Evolutionary conservation across 2,329 filamentous ascomycete genomes (phyloP).

Genomic region (Didymella glomerata): DNA sequence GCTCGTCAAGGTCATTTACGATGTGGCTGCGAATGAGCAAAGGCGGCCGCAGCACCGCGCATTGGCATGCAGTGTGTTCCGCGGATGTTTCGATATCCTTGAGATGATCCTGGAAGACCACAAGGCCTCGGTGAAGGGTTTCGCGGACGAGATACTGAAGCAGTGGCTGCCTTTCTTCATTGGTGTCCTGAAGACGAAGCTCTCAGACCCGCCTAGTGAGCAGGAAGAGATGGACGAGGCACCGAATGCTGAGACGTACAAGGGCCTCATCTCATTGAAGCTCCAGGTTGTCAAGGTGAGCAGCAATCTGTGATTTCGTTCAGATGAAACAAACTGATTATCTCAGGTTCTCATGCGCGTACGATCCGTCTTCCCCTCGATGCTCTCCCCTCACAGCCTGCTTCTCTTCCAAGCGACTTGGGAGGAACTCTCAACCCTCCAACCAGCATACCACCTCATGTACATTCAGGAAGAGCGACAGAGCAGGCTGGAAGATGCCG

Average conservation of each 20-base stretch:
- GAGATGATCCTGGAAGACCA: slow-evolving; percentile 97
- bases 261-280: slow-evolving; percentile 85
- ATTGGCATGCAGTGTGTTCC: slow-evolving; percentile 88
- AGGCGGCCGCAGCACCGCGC: slow-evolving; percentile 81
- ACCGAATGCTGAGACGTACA: slow-evolving; percentile 71
- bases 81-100: slow-evolving; percentile 90
- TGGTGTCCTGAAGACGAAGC: slow-evolving; percentile 74
- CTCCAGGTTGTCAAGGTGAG: slow-evolving; percentile 84
- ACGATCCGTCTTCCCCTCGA: slow-evolving; percentile 79
- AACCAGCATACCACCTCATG: slow-evolving; percentile 77
- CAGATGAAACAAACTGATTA: slow-evolving; percentile 47
- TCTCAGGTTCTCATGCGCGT: slow-evolving; percentile 80
- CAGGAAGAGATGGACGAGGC: slow-evolving; percentile 66
- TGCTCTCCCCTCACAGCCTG: slow-evolving; percentile 83
- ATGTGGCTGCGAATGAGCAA: slow-evolving; percentile 78
- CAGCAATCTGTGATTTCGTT: neutral
- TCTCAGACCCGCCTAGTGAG: slow-evolving; percentile 68
- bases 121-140: slow-evolving; percentile 82
- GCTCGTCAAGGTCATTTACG: slow-evolving; percentile 83
- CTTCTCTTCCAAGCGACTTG: slow-evolving; percentile 86
- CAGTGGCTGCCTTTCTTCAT: slow-evolving; percentile 93
- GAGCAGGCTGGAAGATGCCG: slow-evolving; percentile 86
- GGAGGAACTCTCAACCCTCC: slow-evolving; percentile 81
- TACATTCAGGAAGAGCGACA: slow-evolving; percentile 89
- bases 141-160: slow-evolving; percentile 84